phyloP scores from a whole-genome alignment of 495 filamentous ascomycete genomes.

The Hypomontagnella monticulosa region DNA sequence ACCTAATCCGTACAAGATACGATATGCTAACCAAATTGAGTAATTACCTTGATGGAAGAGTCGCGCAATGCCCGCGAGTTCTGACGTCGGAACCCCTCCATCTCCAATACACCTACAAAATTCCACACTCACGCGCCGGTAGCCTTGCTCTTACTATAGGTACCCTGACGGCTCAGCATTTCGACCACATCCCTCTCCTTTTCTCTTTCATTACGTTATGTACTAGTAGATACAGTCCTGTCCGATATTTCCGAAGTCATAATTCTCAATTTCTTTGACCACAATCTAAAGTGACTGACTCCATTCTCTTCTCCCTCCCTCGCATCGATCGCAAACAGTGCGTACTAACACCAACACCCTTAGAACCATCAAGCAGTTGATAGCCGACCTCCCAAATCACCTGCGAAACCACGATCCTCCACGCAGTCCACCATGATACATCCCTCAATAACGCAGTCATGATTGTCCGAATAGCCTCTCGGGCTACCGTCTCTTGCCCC shows the following conservation, averaged over 20 bases:
- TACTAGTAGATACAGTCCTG: neutral
- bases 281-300: neutral
- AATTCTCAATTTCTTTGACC: neutral
- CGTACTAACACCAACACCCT: neutral
- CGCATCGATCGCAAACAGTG: neutral
- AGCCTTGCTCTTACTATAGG: too few relatives aligned
- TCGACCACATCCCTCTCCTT: too few relatives aligned
- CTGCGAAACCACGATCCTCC: neutral
- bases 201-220: slow-evolving; percentile 1
- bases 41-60: slow-evolving; percentile 22
- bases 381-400: neutral
- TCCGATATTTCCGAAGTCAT: neutral
- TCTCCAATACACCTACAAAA: neutral
- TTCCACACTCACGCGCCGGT: too few relatives aligned
- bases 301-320: neutral
- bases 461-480: slow-evolving; percentile 28
- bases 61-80: slow-evolving; percentile 29
- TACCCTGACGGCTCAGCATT: too few relatives aligned
- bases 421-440: slow-evolving; percentile 20
- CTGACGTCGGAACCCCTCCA: slow-evolving; percentile 39
- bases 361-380: neutral
- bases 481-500: slow-evolving; percentile 25
- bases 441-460: slow-evolving; percentile 12
- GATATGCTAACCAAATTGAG: slow-evolving; percentile 6
- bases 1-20: neutral